phyloP scores from a whole-genome alignment of 495 filamentous ascomycete species.

The Tuber brumale region DNA sequence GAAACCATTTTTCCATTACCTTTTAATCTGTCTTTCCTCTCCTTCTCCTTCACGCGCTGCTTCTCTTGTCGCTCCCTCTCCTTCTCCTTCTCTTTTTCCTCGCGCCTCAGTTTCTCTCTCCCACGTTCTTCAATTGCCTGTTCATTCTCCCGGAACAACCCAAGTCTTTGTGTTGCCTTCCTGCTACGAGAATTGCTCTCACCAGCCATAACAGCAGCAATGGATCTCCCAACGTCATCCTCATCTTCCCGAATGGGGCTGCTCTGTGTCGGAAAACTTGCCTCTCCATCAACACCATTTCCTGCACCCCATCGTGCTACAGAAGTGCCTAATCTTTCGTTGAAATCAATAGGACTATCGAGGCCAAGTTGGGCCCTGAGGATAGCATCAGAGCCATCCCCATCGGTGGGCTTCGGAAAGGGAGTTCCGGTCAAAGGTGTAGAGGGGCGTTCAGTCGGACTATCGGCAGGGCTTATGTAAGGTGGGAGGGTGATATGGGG shows the following conservation, averaged over 20 bases:
- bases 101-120: constrained; percentile 41
- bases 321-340: constrained; percentile 27
- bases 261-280: neutral
- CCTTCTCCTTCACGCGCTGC: constrained; percentile 42
- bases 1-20: constrained; percentile 27
- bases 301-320: neutral
- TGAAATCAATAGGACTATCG: constrained; percentile 19
- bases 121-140: constrained; percentile 49
- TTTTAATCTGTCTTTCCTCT: constrained; percentile 30
- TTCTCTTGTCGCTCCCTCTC: constrained; percentile 41
- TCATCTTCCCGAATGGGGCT: constrained; percentile 6
- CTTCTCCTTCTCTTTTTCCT: constrained; percentile 46
- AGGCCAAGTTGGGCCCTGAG: constrained; percentile 18
- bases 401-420: neutral
- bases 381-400: constrained; percentile 17
- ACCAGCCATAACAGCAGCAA: constrained; percentile 40
- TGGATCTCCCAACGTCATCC: constrained; percentile 32
- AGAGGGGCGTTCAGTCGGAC: constrained; percentile 38
- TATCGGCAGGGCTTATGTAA: constrained; percentile 41
- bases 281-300: neutral
- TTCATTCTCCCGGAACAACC: constrained; percentile 86
- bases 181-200: constrained; percentile 80
- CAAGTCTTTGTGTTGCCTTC: constrained; percentile 86
- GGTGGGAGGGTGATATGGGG: constrained; percentile 30
- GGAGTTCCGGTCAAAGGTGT: constrained; percentile 18